Conservation (phyloP, 2,329 filamentous ascomycete species). For the Penicillium crustosum region DNA sequence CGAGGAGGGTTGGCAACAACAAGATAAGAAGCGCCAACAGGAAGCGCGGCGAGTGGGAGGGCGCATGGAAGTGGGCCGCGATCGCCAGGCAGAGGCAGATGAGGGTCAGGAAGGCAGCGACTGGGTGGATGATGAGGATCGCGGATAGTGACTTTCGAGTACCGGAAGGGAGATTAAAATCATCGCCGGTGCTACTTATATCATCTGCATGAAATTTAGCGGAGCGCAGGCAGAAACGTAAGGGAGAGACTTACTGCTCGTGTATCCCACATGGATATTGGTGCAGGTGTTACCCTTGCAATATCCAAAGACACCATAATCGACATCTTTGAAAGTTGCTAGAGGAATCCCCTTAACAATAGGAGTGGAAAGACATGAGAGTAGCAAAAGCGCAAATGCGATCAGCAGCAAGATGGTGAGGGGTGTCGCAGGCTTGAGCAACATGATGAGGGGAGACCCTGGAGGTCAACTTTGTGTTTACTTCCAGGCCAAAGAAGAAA, state of each 20-base stretch:
- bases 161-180: constrained; percentile 65
- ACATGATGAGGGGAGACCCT: constrained; percentile 45
- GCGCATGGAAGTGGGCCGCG: constrained; percentile 79
- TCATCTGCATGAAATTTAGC: constrained; percentile 27
- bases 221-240: constrained; percentile 12
- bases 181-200: constrained; percentile 44
- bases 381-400: constrained; percentile 80
- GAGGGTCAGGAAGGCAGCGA: constrained; percentile 82
- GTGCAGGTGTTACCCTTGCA: constrained; percentile 69
- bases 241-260: constrained; percentile 63
- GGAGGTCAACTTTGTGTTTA: background rate
- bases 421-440: constrained; percentile 90
- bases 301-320: constrained; percentile 91
- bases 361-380: constrained; percentile 88
- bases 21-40: constrained; percentile 83
- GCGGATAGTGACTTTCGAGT: constrained; percentile 72
- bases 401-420: constrained; percentile 79
- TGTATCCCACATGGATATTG: constrained; percentile 78
- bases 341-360: constrained; percentile 83
- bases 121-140: constrained; percentile 87
- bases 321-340: constrained; percentile 70
- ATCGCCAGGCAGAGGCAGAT: constrained; percentile 78
- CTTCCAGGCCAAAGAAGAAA: background rate
- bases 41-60: constrained; percentile 86
- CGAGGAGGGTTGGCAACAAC: constrained; percentile 77